A percentile compares a stretch with the other conserved stretches of the same genome.
Evolutionary conservation across 805 yeast genomes (phyloP).

Genomic region (Zygosaccharomyces gambellarensis): DNA sequence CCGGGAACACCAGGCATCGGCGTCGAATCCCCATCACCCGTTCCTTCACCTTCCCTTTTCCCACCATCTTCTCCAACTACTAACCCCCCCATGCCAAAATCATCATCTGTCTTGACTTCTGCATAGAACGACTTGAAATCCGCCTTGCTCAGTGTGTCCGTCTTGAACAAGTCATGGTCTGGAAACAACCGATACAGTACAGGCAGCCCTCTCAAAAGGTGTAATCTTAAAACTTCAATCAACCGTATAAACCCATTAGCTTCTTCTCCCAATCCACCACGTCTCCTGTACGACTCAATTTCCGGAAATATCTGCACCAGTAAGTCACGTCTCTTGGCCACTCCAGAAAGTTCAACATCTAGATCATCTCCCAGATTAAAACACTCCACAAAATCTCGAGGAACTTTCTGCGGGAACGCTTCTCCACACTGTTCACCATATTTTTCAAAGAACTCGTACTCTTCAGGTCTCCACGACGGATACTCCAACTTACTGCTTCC

Average conservation of each 20-base stretch:
- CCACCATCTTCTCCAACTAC: not conserved
- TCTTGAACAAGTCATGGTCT: conserved; percentile 28
- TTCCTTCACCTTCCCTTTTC: not conserved
- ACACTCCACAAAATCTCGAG: conserved; percentile 18
- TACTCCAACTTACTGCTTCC: conserved; percentile 14
- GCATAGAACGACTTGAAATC: conserved; percentile 22
- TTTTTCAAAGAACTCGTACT: conserved; percentile 7
- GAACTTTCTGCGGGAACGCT: conserved; percentile 22
- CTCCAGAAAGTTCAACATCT: not conserved
- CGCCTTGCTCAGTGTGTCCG: conserved; percentile 21
- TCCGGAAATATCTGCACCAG: conserved; percentile 32
- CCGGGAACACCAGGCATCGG: conserved; percentile 1
- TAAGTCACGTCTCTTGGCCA: conserved; percentile 12
- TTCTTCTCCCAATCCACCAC: conserved; percentile 13
- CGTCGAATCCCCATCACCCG: not conserved
- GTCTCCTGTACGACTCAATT: conserved; percentile 22
- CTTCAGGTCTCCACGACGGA: conserved; percentile 16
- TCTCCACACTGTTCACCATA: conserved; percentile 2
- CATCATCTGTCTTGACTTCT: not conserved
- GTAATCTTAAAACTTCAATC: conserved; percentile 22
- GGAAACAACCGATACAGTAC: conserved; percentile 29
- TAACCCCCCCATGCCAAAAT: not conserved
- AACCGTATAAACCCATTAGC: conserved; percentile 20
- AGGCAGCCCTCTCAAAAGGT: conserved; percentile 27
- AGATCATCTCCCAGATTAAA: not conserved